These are phyloP conservation scores for Erysimum cheiri DNA, from an alignment of 441 rosid species.

Conservation along the genomic window DNA sequence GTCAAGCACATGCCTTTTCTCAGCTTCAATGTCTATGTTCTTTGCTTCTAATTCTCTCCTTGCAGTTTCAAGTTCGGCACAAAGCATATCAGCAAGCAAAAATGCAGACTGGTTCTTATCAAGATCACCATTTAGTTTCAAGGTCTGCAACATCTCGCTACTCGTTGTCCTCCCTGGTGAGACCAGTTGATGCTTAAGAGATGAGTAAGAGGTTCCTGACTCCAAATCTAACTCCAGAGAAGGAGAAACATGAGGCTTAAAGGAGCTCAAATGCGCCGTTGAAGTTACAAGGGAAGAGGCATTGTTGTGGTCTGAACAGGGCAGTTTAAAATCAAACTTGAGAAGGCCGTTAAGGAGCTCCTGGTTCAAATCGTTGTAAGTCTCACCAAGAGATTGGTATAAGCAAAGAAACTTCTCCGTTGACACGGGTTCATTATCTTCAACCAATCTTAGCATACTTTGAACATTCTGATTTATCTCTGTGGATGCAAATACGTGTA, in stretches of 20 bases:
- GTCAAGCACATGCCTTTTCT: slow-evolving; percentile 48
- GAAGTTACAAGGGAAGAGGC: slow-evolving; percentile 17
- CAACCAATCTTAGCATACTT: slow-evolving; percentile 25
- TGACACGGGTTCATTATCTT: slow-evolving; percentile 12
- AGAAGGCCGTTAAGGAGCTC: slow-evolving; percentile 27
- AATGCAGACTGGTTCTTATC: slow-evolving; percentile 47
- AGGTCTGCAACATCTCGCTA: slow-evolving; percentile 44
- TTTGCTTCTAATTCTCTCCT: slow-evolving; percentile 45
- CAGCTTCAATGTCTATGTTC: slow-evolving; percentile 52
- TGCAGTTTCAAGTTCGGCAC: slow-evolving; percentile 58
- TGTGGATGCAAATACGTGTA: slow-evolving; percentile 17
- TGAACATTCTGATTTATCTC: slow-evolving; percentile 29
- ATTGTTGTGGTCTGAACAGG: slow-evolving; percentile 18
- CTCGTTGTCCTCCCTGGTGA: slow-evolving; percentile 24
- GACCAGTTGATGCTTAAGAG: slow-evolving; percentile 20
- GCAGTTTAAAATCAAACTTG: neutral
- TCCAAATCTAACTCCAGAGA: slow-evolving; percentile 28
- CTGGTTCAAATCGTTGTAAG: slow-evolving; percentile 41
- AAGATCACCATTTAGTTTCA: too few relatives aligned
- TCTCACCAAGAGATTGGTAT: slow-evolving; percentile 39
- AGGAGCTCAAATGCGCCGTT: neutral
- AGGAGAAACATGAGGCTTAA: slow-evolving; percentile 14
- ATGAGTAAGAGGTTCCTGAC: slow-evolving; percentile 12
- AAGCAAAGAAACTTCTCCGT: slow-evolving; percentile 28
- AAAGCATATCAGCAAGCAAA: slow-evolving; percentile 43